A percentile compares a stretch with the other conserved stretches of the same genome.
Conservation (phyloP, 2,329 filamentous ascomycete species). For the Aquanectria penicillioides region DNA sequence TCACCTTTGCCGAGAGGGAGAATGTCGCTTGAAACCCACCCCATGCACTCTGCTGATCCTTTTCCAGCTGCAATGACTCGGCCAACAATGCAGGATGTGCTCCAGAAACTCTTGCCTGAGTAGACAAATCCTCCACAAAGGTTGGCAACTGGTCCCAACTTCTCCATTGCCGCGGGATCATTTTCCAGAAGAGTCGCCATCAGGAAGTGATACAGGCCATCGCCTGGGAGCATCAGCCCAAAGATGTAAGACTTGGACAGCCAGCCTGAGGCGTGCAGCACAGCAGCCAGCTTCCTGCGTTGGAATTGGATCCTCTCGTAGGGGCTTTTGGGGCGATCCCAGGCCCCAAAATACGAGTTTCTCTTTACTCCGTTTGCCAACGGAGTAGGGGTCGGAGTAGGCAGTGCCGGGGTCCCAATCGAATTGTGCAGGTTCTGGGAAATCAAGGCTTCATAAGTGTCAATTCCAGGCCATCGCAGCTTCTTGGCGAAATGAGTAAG, state of each 20-base stretch:
- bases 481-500: constrained; percentile 71
- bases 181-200: constrained; percentile 74
- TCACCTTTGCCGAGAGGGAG: constrained; percentile 61
- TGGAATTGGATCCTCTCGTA: constrained; percentile 52
- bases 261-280: constrained; percentile 70
- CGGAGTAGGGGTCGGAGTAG: constrained; percentile 50
- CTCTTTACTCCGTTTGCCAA: constrained; percentile 48
- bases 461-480: constrained; percentile 70
- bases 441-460: constrained; percentile 59
- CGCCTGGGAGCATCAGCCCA: constrained; percentile 72
- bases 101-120: constrained; percentile 73
- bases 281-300: constrained; percentile 65
- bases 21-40: constrained; percentile 73
- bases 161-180: constrained; percentile 67
- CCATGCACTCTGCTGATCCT: constrained; percentile 73
- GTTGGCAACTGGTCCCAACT: constrained; percentile 68
- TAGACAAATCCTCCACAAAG: constrained; percentile 74
- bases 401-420: constrained; percentile 40
- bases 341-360: constrained; percentile 59
- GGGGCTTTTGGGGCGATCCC: constrained; percentile 47
- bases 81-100: constrained; percentile 71
- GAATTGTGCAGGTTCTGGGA: constrained; percentile 58
- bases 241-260: constrained; percentile 75
- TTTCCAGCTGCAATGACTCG: constrained; percentile 71
- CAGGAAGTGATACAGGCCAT: constrained; percentile 69